Evolutionary conservation across 169 alveolate species (phyloP).

Genomic region (Perkinsus chesapeaki): DNA sequence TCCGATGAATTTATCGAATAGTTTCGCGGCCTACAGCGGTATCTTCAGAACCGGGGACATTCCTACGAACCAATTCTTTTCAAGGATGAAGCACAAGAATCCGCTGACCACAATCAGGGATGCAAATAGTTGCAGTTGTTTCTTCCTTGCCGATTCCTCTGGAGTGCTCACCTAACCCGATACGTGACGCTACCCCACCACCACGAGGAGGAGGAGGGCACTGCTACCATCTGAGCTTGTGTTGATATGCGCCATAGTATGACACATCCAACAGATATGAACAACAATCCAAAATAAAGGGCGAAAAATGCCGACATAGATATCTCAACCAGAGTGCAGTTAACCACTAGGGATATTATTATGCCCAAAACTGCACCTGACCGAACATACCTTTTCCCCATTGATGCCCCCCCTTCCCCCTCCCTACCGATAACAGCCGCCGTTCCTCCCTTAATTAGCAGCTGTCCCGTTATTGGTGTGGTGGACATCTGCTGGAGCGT

Average conservation of each 20-base stretch:
- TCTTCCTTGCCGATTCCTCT: conserved; percentile 41
- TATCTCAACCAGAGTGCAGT: conserved; percentile 84
- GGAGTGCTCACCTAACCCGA: conserved; percentile 14
- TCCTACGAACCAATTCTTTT: conserved; percentile 78
- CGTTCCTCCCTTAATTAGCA: not conserved
- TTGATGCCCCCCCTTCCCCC: too few relatives aligned
- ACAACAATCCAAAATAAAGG: conserved; percentile 76
- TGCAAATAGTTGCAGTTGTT: conserved; percentile 38
- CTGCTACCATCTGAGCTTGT: not conserved
- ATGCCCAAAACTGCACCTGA: conserved; percentile 73
- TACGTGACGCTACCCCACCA: too few relatives aligned
- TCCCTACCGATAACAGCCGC: not conserved
- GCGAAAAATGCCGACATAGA: conserved; percentile 79
- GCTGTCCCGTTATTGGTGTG: not conserved
- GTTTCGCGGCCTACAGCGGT: conserved; percentile 40
- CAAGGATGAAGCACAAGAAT: conserved; percentile 75
- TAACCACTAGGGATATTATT: conserved; percentile 73
- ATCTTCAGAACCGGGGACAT: conserved; percentile 62
- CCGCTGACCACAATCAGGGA: conserved; percentile 69
- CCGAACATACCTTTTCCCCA: too few relatives aligned
- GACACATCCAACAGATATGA: conserved; percentile 71
- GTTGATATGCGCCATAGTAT: conserved; percentile 65
- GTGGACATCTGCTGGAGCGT: not conserved
- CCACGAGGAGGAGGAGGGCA: not conserved
- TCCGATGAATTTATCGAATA: not conserved